Percentiles rank a stretch among this genome's conserved stretches.
These are phyloP conservation scores for Hericium coralloides DNA, from an alignment of 768 basidiomycete genomes.

Conservation along the genomic window DNA sequence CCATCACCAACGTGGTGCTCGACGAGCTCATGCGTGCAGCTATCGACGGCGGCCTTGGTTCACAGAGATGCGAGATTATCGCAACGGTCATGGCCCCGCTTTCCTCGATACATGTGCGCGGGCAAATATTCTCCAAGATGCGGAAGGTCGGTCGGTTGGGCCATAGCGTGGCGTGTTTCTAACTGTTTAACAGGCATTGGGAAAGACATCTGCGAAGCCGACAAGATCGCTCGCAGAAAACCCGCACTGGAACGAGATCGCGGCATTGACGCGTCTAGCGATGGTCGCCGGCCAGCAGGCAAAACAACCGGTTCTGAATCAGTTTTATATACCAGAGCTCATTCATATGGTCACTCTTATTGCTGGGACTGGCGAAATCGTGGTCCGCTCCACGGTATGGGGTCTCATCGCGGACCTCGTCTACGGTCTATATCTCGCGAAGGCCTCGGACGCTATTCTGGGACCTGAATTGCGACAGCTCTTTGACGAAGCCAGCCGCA, in stretches of 20 bases:
- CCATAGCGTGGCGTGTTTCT: not conserved
- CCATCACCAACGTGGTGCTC: constrained; percentile 61
- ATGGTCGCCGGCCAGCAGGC: constrained; percentile 64
- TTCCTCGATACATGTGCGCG: constrained; percentile 70
- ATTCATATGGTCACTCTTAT: constrained; percentile 74
- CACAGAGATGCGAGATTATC: constrained; percentile 65
- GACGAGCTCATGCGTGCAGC: constrained; percentile 78
- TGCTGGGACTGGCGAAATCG: constrained; percentile 61
- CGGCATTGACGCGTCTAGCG: constrained; percentile 68
- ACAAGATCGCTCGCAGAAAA: constrained; percentile 61
- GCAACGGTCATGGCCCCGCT: constrained; percentile 65
- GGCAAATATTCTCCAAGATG: constrained; percentile 67
- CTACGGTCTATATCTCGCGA: constrained; percentile 60
- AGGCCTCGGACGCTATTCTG: constrained; percentile 46
- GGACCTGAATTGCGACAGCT: constrained; percentile 50
- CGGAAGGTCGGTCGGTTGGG: constrained; percentile 48
- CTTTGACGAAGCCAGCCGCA: constrained; percentile 49
- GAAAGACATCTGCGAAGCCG: constrained; percentile 58
- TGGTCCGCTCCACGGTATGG: constrained; percentile 74
- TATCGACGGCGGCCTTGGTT: constrained; percentile 75
- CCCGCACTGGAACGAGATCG: constrained; percentile 73
- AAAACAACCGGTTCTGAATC: constrained; percentile 52
- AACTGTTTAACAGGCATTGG: constrained; percentile 46
- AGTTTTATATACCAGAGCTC: constrained; percentile 78
- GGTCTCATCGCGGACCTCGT: constrained; percentile 76